Base-by-base conservation (phyloP, 2,329 filamentous ascomycete species). In the Iodosphaeria phyllophila region DNA sequence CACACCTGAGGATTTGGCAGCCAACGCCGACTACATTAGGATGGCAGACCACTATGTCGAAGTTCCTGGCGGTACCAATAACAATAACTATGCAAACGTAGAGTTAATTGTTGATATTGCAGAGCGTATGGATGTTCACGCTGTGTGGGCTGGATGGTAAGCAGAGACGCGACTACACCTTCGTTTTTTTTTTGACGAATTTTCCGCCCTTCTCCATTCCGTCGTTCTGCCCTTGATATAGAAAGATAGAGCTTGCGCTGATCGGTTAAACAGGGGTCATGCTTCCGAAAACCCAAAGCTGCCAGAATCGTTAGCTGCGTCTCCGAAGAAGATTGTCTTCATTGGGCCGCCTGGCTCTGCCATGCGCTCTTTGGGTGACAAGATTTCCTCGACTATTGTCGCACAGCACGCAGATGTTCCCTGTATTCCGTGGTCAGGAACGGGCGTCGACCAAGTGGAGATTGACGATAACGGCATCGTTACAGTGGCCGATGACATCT, bases 1-100 rank as follows among this genome's bases (percentile, higher is more conserved):
- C 40, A 98, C 89, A 19, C 89, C 89, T 24, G 89, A 98, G 58
- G 89, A 98, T 74, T 56, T 98, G 47, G 72, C 76, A 50, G 89
- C 89, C 49, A 98, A 98, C 52, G 89, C 89, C 39, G 89, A 98
- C 56, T 98, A 98, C 59, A 98, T 98, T 50, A 73, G 89, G 50
- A 95, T 98, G 89, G 89, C 89, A 17, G 89, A 98, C 56, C 82
- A 93, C 64, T 98, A 98, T 52, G 89, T 98, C 41, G 89, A 98
- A 58, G 86, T 98, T 32, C 89, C 89, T 17, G 89, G 89, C 46
- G 89, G 89, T 47, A 98, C 89, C 33, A 98, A 98, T 62, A 98
- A 98, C 67, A 92, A 98, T 74, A 98, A 98, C 57, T 98, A 98
- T 56, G 89, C 89, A 57, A 98, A 98, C 50, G 89, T 98, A 31